These are phyloP conservation scores for Pulveroboletus ravenelii DNA, from an alignment of 768 basidiomycete species.

Conservation along the genomic window DNA sequence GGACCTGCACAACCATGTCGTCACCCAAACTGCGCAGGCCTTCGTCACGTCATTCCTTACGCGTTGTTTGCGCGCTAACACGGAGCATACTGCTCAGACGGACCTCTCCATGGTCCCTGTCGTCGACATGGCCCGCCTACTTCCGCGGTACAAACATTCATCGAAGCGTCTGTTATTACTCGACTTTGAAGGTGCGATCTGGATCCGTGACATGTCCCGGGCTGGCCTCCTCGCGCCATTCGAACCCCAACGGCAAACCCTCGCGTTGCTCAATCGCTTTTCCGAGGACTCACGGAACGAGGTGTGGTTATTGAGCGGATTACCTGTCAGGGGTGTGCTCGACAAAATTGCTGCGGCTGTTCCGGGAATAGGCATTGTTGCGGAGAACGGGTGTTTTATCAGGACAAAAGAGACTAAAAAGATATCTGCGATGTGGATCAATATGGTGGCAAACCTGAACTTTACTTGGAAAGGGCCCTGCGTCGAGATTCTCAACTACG, in stretches of 20 bases:
- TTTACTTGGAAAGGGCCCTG: conserved; percentile 78
- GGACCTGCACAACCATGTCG: conserved; percentile 82
- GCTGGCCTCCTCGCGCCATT: conserved; percentile 40
- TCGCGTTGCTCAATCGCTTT: conserved; percentile 53
- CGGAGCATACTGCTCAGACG: conserved; percentile 48
- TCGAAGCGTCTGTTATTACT: conserved; percentile 61
- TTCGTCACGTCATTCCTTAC: conserved; percentile 79
- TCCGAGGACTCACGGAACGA: conserved; percentile 64
- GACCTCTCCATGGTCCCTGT: conserved; percentile 34
- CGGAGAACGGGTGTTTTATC: conserved; percentile 87
- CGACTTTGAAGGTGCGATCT: conserved; percentile 80
- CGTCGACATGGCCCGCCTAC: conserved; percentile 45
- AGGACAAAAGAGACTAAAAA: conserved; percentile 43
- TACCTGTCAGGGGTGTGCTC: conserved; percentile 58
- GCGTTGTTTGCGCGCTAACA: conserved; percentile 65
- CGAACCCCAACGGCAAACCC: conserved; percentile 34
- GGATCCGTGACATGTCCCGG: conserved; percentile 54
- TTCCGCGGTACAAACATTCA: conserved; percentile 65
- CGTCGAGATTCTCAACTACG: conserved; percentile 80
- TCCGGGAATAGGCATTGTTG: conserved; percentile 75
- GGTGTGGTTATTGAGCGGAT: conserved; percentile 78
- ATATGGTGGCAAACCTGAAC: conserved; percentile 75
- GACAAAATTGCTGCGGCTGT: conserved; percentile 57
- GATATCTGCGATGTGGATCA: conserved; percentile 55
- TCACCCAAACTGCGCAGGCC: conserved; percentile 80